Percentiles rank a stretch among this genome's conserved stretches.
Evolutionary conservation across 306 rosid genomes (phyloP).

Genomic region (Prunus kanzakura): DNA sequence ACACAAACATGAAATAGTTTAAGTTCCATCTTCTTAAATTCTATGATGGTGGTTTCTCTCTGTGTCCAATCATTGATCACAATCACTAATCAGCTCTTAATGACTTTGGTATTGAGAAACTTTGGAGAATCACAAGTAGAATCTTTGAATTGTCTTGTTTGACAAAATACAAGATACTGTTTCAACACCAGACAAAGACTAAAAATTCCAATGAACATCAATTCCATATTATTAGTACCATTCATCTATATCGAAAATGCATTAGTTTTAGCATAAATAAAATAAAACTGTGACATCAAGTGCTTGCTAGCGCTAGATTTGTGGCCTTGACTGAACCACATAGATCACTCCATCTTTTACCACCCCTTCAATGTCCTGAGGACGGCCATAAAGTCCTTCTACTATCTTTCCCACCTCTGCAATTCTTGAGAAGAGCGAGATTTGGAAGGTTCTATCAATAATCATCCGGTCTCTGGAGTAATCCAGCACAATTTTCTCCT

Average conservation of each 20-base stretch:
- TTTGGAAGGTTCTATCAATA: slow-evolving; percentile 17
- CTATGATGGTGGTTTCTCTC: too few species aligned
- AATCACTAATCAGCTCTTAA: too few species aligned
- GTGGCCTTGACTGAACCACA: slow-evolving; percentile 5
- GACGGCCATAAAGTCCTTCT: slow-evolving; percentile 31
- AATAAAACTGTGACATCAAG: neutral
- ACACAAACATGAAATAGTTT: too few species aligned
- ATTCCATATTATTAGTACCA: neutral
- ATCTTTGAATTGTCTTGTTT: neutral
- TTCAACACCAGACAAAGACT: neutral
- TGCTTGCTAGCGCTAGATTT: neutral
- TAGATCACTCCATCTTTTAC: slow-evolving; percentile 33
- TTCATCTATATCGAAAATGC: neutral
- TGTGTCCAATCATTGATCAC: too few species aligned
- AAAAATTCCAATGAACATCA: neutral
- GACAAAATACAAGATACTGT: neutral
- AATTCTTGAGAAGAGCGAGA: slow-evolving; percentile 30
- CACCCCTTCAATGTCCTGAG: slow-evolving; percentile 48
- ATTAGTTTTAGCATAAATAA: neutral
- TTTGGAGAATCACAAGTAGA: too few species aligned
- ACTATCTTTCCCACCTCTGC: slow-evolving; percentile 28
- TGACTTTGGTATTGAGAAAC: too few species aligned
- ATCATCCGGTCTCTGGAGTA: slow-evolving; percentile 34
- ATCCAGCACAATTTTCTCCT: slow-evolving; percentile 30
- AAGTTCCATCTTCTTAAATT: too few species aligned